phyloP scores from a whole-genome alignment of 2,329 filamentous ascomycete genomes.

The Diaporthe sp. region DNA sequence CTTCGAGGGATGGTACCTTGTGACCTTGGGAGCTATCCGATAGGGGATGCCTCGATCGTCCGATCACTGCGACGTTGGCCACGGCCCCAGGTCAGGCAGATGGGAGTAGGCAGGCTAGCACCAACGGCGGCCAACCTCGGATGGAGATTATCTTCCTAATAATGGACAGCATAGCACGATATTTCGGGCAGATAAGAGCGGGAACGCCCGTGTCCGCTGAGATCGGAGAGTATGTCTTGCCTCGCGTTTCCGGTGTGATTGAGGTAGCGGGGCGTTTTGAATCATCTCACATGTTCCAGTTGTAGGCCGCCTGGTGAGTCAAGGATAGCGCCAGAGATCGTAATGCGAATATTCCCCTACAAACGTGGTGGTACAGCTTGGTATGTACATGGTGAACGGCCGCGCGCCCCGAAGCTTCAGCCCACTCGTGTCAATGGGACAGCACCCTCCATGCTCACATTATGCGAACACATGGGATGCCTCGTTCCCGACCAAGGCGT shows the following conservation, averaged over 20 bases:
- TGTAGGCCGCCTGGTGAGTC: not conserved
- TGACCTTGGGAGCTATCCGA: conserved; percentile 14
- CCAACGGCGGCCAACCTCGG: conserved; percentile 31
- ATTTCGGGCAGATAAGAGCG: conserved; percentile 14
- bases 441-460: conserved; percentile 20
- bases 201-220: conserved; percentile 18
- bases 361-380: conserved; percentile 18
- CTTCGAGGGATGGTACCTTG: conserved; percentile 26
- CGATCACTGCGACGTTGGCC: conserved; percentile 27
- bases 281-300: conserved; percentile 16
- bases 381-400: conserved; percentile 12
- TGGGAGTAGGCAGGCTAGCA: conserved; percentile 19
- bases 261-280: conserved; percentile 16
- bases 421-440: not conserved
- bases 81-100: conserved; percentile 10
- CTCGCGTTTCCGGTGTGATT: conserved; percentile 17
- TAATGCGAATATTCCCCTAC: not conserved
- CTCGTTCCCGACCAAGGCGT: not conserved
- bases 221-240: not conserved
- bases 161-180: conserved; percentile 1
- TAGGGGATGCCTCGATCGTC: conserved; percentile 18
- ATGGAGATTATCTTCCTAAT: conserved; percentile 12
- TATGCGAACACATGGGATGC: conserved; percentile 7
- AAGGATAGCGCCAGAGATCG: not conserved
- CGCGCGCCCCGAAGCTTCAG: conserved; percentile 9